Evolutionary conservation across 345 rosid species (phyloP), one percentile per base, ranked within the genome.

Genomic region (Lumnitzera racemosa): DNA sequence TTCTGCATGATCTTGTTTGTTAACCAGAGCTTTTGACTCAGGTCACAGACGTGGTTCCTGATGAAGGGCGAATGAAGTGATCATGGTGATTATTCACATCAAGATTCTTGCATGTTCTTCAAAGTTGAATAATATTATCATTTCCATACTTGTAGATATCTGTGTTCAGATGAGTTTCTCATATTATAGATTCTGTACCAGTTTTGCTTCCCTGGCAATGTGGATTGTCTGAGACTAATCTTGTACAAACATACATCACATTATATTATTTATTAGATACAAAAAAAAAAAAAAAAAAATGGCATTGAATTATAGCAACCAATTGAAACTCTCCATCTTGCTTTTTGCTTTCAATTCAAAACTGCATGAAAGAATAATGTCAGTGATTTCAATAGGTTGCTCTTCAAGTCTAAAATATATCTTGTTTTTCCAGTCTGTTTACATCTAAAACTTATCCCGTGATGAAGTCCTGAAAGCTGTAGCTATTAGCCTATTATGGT

Each of bases 121-220:
- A 67, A 65, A 51, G 81, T 72, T 59, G 62, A 62, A 56, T 67
- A 62, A 60, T 70, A 67, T 64, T 71, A 64, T 69, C 63, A 27
- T 59, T 43, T 68, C 56, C 75, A 50, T 64, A 69, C 70, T 70
- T 83, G 74, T 79, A 74, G 72, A 60, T 70, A 67, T 71, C 68
- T 67, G 59, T 70, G 64, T 64, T 77, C 87, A 83, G 87, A 77
- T 81, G 83, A 81, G 83, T 78, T 72, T 66, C 78, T 76, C 70
- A 73, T 65, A 36, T 76, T 46, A 64, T 79, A 62, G 82, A 78
- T 67, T 58, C 74, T 78, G 77, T 70, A 73, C 7, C 43, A 36
- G 10, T 36, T 36, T 36, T 36, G 43, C 43, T 36, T 36, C 43
- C 10, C 43, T 36, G 43, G 43, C 43, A 36, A 36, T 36, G 7